phyloP scores from a whole-genome alignment of 2,329 filamentous ascomycete species.

The Xylaria sp. region DNA sequence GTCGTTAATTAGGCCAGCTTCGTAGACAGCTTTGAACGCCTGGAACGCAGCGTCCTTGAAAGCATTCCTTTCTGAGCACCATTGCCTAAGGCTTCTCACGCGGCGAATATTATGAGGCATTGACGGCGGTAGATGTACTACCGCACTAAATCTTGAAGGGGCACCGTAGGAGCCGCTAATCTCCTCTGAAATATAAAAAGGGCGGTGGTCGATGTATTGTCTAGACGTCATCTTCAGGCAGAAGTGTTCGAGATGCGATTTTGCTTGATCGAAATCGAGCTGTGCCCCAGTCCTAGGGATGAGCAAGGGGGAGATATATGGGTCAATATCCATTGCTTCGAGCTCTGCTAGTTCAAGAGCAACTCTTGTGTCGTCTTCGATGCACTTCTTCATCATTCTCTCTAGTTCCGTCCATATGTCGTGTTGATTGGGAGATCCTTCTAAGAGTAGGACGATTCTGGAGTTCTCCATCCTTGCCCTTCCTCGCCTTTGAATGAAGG shows the following conservation, averaged over 20 bases:
- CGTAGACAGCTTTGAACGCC: slow-evolving; percentile 76
- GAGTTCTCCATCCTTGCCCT: slow-evolving; percentile 63
- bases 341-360: slow-evolving; percentile 56
- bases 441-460: slow-evolving; percentile 59
- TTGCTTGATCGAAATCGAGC: slow-evolving; percentile 77
- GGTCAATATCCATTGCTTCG: slow-evolving; percentile 56
- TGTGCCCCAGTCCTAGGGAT: slow-evolving; percentile 65
- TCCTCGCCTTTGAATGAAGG: slow-evolving; percentile 68
- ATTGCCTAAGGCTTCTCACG: slow-evolving; percentile 62
- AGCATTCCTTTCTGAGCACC: slow-evolving; percentile 77
- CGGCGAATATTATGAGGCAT: slow-evolving; percentile 71
- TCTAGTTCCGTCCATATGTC: slow-evolving; percentile 75
- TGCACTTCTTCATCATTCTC: slow-evolving; percentile 74
- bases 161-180: slow-evolving; percentile 40
- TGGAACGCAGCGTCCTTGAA: slow-evolving; percentile 85
- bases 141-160: slow-evolving; percentile 59
- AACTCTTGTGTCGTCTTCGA: slow-evolving; percentile 70
- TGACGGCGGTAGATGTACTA: slow-evolving; percentile 75
- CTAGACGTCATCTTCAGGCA: slow-evolving; percentile 69
- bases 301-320: slow-evolving; percentile 50
- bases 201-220: slow-evolving; percentile 71
- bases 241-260: slow-evolving; percentile 83
- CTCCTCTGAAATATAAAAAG: slow-evolving; percentile 71
- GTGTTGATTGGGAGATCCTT: slow-evolving; percentile 45
- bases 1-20: slow-evolving; percentile 78